Base-by-base conservation (phyloP, 2,329 filamentous ascomycete genomes). In the Cryphonectria radicalis region DNA sequence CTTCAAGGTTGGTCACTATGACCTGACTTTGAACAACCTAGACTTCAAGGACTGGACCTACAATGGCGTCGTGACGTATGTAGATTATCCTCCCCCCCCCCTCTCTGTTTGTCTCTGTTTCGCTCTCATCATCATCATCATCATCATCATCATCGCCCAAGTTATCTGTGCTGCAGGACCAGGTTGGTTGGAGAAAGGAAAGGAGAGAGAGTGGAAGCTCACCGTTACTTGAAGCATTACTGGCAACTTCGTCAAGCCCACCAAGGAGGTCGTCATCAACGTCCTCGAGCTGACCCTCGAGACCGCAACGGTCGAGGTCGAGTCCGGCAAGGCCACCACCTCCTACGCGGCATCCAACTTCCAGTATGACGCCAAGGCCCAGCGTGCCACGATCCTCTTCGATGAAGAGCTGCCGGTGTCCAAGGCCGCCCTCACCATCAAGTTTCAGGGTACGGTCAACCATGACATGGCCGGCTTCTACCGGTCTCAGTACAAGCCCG, bases 381-480 rank as follows among this genome's bases (percentile, higher is more conserved):
- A 98, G 84, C 91, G 95, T 73, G 93, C 90, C 57, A 95, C 91
- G 70, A 86, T 99, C 76, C 85, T 86, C 75, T 97, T 99, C 80
- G 82, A 75, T 64, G 79, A 92, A 74, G 90, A 92, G 77, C 84
- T 98, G 46, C 87, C 91, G 25, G 84, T 88, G 43, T 87, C 91
- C 35, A 90, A 92, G 79, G 91, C 91, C 35, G 91, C 77, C 89
- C 89, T 76, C 68, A 80, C 81, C 50, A 82, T 87, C 71, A 79
- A 80, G 62, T 97, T 97, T 82, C 91, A 89, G 13, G 94, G 94
- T 57, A 87, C 86, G 60, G 84, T 97, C 77, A 97, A 97, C 81
- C 93, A 97, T 80, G 95, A 96, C 83, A 97, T 98, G 94, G 95
- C 95, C 65, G 95, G 95, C 64, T 98, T 98, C 88, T 98, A 98